Conservation (phyloP, 164 flowering plant genomes). For the Akebia trifoliata region DNA sequence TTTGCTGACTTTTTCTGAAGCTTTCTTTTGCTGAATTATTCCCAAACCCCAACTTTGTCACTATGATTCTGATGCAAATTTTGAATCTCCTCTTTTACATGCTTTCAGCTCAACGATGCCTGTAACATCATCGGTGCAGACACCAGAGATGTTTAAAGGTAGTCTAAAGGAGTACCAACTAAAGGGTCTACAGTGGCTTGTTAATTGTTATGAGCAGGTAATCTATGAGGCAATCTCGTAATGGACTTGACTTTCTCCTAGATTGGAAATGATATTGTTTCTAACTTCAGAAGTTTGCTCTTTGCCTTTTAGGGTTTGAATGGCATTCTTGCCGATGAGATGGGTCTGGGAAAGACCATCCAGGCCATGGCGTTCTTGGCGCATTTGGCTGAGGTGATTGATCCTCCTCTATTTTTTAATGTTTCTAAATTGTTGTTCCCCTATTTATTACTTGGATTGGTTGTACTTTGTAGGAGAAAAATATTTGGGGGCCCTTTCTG, state of each 20-base stretch:
- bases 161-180: conserved; percentile 89
- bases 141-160: conserved; percentile 91
- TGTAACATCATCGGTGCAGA: conserved; percentile 78
- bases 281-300: conserved; percentile 15
- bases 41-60: no score
- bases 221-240: conserved; percentile 1
- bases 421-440: no score
- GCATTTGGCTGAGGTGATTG: conserved; percentile 90
- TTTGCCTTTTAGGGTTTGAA: conserved; percentile 68
- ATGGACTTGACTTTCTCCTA: background rate
- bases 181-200: conserved; percentile 98
- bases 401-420: conserved; percentile 5
- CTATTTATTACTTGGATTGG: conserved; percentile 7
- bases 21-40: no score
- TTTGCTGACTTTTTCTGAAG: no score
- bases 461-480: conserved; percentile 63
- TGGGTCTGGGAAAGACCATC: conserved; percentile 99
- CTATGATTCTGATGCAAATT: background rate
- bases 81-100: conserved; percentile 8
- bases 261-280: conserved; percentile 1
- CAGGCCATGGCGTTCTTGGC: conserved; percentile 99
- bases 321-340: conserved; percentile 99
- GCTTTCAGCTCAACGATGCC: conserved; percentile 93
- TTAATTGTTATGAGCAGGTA: conserved; percentile 99
- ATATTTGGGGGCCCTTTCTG: conserved; percentile 98